phyloP scores from a whole-genome alignment of 2,329 filamentous ascomycete species.

The Chaetomium sp. region DNA sequence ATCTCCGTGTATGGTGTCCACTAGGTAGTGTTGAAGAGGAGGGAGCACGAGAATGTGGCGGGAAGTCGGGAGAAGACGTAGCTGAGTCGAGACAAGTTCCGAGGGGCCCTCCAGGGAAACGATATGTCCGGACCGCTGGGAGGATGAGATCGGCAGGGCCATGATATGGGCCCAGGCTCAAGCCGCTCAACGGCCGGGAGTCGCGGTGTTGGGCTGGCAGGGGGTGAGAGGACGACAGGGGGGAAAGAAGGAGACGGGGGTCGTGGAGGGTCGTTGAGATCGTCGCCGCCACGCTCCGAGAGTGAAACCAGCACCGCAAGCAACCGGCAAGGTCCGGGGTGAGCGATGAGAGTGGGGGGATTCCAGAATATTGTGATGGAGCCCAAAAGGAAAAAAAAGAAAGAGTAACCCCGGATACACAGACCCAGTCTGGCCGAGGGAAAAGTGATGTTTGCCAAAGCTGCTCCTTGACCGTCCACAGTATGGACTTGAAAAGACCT shows the following conservation, averaged over 20 bases:
- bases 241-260: no score
- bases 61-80: slow-evolving; percentile 53
- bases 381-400: neutral
- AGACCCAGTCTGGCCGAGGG: neutral
- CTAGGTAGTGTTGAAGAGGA: slow-evolving; percentile 41
- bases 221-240: no score
- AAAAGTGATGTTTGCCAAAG: neutral
- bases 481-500: neutral
- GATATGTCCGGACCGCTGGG: slow-evolving; percentile 41
- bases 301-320: neutral
- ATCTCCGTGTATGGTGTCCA: slow-evolving; percentile 18
- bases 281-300: slow-evolving; percentile 5
- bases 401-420: neutral
- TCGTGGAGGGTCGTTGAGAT: neutral
- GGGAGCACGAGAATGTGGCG: slow-evolving; percentile 53
- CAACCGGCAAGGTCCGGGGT: neutral
- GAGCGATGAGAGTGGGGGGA: neutral
- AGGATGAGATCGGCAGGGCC: slow-evolving; percentile 18
- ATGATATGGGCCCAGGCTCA: slow-evolving; percentile 16
- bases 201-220: no score
- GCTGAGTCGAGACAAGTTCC: slow-evolving; percentile 51
- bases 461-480: neutral
- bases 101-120: slow-evolving; percentile 54
- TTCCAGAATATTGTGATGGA: slow-evolving; percentile 4
- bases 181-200: neutral